These are phyloP conservation scores for Chytridium lagenaria DNA, from an alignment of 371 early-diverging fungal species.

Conservation along the genomic window DNA sequence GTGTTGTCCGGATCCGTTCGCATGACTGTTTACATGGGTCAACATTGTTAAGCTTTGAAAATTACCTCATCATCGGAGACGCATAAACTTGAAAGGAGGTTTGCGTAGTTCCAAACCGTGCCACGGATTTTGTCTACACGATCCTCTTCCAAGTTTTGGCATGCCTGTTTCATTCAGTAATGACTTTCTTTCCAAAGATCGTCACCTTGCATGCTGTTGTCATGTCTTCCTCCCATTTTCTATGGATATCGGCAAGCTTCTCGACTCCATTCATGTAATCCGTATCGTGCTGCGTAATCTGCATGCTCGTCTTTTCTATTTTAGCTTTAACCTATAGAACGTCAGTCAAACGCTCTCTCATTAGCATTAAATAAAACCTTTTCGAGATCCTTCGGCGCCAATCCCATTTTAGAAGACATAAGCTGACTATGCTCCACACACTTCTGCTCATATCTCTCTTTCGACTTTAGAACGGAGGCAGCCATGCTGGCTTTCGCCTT, in stretches of 20 bases:
- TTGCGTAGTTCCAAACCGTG: conserved; percentile 83
- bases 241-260: conserved; percentile 70
- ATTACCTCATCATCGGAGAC: conserved; percentile 87
- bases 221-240: conserved; percentile 74
- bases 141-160: conserved; percentile 87
- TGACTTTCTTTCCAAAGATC: conserved; percentile 21
- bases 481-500: conserved; percentile 51
- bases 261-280: conserved; percentile 74
- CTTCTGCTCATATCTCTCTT: conserved; percentile 75
- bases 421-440: conserved; percentile 61
- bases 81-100: conserved; percentile 79
- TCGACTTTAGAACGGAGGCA: conserved; percentile 54
- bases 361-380: conserved; percentile 36
- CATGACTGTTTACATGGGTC: conserved; percentile 60
- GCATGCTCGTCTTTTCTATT: conserved; percentile 48
- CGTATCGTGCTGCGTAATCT: conserved; percentile 56
- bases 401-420: conserved; percentile 30
- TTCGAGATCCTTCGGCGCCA: conserved; percentile 46
- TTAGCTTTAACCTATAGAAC: conserved; percentile 43
- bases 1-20: conserved; percentile 71
- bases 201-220: conserved; percentile 71
- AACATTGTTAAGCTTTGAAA: not conserved
- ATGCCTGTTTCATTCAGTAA: conserved; percentile 42
- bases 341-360: conserved; percentile 23
- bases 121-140: conserved; percentile 84